Conservation (phyloP, 352 stramenopile species). For the Thalassiosira mediterranea region DNA sequence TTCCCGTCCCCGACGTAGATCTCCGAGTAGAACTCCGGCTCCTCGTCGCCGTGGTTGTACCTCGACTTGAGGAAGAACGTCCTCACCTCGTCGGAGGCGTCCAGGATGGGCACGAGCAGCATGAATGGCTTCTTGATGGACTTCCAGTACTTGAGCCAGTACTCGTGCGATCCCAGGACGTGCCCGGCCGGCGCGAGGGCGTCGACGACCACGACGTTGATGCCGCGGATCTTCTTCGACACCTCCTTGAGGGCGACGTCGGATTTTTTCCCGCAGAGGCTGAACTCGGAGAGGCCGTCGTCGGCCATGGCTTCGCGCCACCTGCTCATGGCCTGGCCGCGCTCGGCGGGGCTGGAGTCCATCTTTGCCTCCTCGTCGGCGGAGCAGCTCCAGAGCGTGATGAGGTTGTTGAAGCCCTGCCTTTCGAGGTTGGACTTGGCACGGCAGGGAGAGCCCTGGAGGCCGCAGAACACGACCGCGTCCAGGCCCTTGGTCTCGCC, state of each 20-base stretch:
- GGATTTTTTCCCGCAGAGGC: slow-evolving; percentile 42
- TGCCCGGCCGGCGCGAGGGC: slow-evolving; percentile 26
- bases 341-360: slow-evolving; percentile 25
- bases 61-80: slow-evolving; percentile 46
- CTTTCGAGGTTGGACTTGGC: slow-evolving; percentile 39
- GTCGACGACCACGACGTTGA: slow-evolving; percentile 49
- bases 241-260: slow-evolving; percentile 49
- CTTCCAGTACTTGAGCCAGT: slow-evolving; percentile 51
- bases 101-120: slow-evolving; percentile 47
- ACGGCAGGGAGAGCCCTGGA: slow-evolving; percentile 25
- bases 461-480: slow-evolving; percentile 47
- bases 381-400: slow-evolving; percentile 42
- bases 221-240: slow-evolving; percentile 28
- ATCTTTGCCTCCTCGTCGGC: slow-evolving; percentile 29
- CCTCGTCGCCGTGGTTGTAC: slow-evolving; percentile 48
- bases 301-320: slow-evolving; percentile 37
- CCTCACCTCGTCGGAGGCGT: slow-evolving; percentile 29
- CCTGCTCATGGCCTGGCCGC: slow-evolving; percentile 27
- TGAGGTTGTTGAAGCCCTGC: slow-evolving; percentile 37
- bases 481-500: slow-evolving; percentile 10
- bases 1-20: slow-evolving; percentile 52
- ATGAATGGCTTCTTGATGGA: slow-evolving; percentile 51
- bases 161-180: slow-evolving; percentile 36
- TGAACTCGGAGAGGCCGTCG: slow-evolving; percentile 30
- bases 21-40: slow-evolving; percentile 57